These are phyloP conservation scores for Tetradesmus obliquus DNA, from an alignment of 139 green algal species.

Conservation along the genomic window DNA sequence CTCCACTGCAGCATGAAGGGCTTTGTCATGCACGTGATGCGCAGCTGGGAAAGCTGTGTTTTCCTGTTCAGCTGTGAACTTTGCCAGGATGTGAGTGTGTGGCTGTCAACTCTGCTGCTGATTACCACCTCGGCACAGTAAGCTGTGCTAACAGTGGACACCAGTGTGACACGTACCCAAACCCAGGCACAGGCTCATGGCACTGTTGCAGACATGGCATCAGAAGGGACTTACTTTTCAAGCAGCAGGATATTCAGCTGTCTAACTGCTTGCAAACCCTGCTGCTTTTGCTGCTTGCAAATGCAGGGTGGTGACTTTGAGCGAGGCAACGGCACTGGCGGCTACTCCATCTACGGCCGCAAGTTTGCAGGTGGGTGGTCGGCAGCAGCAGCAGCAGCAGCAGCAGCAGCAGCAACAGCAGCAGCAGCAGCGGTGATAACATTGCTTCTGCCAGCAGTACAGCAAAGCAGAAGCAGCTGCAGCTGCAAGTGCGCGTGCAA, in stretches of 20 bases:
- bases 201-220: no score
- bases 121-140: no score
- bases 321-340: conserved; percentile 64
- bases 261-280: not conserved
- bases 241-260: not conserved
- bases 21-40: no score
- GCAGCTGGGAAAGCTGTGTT: no score
- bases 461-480: not conserved
- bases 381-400: not conserved
- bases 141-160: no score
- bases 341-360: conserved; percentile 73
- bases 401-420: conserved; percentile 18
- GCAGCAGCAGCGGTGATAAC: conserved; percentile 44
- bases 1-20: no score
- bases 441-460: not conserved
- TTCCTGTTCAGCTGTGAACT: no score
- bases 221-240: not conserved
- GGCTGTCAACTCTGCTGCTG: no score
- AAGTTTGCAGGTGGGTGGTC: conserved; percentile 35
- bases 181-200: no score
- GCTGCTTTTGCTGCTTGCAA: not conserved
- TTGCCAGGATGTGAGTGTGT: no score
- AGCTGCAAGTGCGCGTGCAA: no score
- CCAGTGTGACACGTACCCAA: no score
- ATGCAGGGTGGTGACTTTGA: conserved; percentile 65